phyloP scores from a whole-genome alignment of 495 filamentous ascomycete genomes.

The Penicillium silybi region DNA sequence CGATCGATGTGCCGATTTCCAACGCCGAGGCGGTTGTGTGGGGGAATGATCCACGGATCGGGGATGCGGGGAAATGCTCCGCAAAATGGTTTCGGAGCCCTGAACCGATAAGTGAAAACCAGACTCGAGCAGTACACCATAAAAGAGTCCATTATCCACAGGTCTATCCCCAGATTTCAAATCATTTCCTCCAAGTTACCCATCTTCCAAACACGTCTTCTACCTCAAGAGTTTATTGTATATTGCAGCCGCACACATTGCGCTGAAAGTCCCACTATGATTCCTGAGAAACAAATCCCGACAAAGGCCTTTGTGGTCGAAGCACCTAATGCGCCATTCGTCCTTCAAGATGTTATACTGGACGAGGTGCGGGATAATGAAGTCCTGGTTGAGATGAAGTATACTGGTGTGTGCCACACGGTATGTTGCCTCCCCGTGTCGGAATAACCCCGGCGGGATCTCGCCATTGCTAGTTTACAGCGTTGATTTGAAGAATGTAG shows the following conservation, averaged over 20 bases:
- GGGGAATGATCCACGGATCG: slow-evolving; percentile 6
- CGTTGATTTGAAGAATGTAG: slow-evolving; percentile 1
- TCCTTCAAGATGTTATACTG: slow-evolving; percentile 26
- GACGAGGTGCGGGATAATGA: slow-evolving; percentile 26
- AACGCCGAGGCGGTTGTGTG: slow-evolving; percentile 10
- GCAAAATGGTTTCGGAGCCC: background rate
- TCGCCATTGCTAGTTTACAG: background rate
- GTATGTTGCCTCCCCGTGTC: slow-evolving; percentile 8
- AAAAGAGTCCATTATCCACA: background rate
- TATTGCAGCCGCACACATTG: background rate
- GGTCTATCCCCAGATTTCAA: background rate
- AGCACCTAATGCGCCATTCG: slow-evolving; percentile 20
- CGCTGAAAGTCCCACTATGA: slow-evolving; percentile 6
- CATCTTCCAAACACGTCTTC: background rate
- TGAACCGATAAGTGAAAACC: background rate
- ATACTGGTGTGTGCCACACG: slow-evolving; percentile 33
- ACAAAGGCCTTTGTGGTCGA: slow-evolving; percentile 30
- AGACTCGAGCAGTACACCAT: background rate
- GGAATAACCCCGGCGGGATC: background rate
- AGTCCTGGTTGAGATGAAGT: slow-evolving; percentile 33
- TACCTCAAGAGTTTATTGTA: background rate
- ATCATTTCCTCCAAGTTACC: background rate
- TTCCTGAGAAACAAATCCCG: slow-evolving; percentile 17
- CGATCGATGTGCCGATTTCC: slow-evolving; percentile 9
- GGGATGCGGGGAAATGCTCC: slow-evolving; percentile 12